Conservation (phyloP, 306 rosid genomes). For the Prunus dulcis region DNA sequence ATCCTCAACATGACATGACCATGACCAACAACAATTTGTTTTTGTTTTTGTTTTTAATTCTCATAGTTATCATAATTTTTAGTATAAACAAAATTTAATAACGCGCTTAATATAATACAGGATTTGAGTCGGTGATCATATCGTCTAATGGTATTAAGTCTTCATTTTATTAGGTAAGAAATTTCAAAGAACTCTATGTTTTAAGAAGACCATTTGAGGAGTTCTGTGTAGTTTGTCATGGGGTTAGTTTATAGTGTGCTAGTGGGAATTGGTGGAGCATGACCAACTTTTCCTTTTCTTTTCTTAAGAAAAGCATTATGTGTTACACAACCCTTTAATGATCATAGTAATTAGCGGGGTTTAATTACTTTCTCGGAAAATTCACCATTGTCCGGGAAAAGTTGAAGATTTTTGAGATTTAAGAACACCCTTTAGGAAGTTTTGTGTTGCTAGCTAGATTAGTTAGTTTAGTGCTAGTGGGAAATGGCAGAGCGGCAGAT, state of each 20-base stretch:
- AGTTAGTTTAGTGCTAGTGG: not conserved
- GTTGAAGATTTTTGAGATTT: not conserved
- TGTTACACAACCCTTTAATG: not conserved
- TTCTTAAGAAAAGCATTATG: not conserved
- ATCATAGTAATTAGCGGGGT: not conserved
- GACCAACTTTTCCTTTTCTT: not conserved
- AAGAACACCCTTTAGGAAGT: not conserved
- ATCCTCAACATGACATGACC: too few relatives aligned
- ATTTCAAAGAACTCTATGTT: not conserved
- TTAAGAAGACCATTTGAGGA: not conserved
- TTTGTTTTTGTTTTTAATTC: too few relatives aligned
- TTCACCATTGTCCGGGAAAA: slow-evolving; percentile 13
- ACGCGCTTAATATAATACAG: too few relatives aligned
- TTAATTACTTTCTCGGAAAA: slow-evolving; percentile 22
- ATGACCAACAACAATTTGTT: too few relatives aligned
- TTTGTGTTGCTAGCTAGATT: not conserved
- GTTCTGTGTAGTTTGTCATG: too few relatives aligned
- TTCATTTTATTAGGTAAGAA: too few relatives aligned
- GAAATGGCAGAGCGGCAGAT: slow-evolving; percentile 13
- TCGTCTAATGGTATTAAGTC: too few relatives aligned
- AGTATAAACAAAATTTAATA: too few relatives aligned
- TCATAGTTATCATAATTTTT: too few relatives aligned
- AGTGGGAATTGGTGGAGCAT: not conserved
- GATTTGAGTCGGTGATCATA: too few relatives aligned
- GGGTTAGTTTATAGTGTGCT: too few relatives aligned